Evolutionary conservation across 176 grass and related monocot genomes (phyloP).

Genomic region (Cymbopogon citratus): DNA sequence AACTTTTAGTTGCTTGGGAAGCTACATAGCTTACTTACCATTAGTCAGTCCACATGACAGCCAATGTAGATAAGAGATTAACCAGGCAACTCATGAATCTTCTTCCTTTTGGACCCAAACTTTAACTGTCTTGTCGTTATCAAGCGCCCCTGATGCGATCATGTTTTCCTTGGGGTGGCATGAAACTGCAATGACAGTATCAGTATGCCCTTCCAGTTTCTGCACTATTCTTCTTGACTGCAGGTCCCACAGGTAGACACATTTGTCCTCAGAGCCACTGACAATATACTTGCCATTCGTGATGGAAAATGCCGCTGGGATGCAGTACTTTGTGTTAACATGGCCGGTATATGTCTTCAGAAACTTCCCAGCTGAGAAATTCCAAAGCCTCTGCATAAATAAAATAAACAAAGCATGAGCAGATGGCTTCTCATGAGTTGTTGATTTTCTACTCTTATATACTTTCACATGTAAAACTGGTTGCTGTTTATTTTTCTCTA

Average conservation of each 20-base stretch:
- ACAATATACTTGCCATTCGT: constrained; percentile 88
- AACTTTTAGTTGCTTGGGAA: constrained; percentile 34
- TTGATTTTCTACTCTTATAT: not conserved
- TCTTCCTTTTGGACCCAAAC: constrained; percentile 81
- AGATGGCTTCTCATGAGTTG: not conserved
- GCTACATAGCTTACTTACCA: constrained; percentile 32
- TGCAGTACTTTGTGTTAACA: constrained; percentile 74
- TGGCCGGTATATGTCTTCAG: constrained; percentile 90
- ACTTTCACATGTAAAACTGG: not conserved
- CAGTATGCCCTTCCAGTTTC: constrained; percentile 84
- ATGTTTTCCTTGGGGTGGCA: constrained; percentile 83
- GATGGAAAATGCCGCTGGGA: constrained; percentile 77
- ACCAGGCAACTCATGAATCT: constrained; percentile 31
- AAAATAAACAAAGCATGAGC: constrained; percentile 20
- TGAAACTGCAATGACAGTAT: constrained; percentile 69
- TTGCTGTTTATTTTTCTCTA: not conserved
- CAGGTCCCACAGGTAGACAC: constrained; percentile 89
- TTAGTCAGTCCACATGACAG: constrained; percentile 29
- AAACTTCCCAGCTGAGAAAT: constrained; percentile 81
- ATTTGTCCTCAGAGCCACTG: constrained; percentile 87
- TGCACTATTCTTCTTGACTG: constrained; percentile 84
- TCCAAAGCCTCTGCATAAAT: constrained; percentile 80
- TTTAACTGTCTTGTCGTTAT: constrained; percentile 77
- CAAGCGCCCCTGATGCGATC: constrained; percentile 82
- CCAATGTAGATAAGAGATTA: not conserved